Evolutionary conservation across 805 yeast genomes (phyloP), one percentile per base, ranked within the genome.

Genomic region (Saturnispora dispora): DNA sequence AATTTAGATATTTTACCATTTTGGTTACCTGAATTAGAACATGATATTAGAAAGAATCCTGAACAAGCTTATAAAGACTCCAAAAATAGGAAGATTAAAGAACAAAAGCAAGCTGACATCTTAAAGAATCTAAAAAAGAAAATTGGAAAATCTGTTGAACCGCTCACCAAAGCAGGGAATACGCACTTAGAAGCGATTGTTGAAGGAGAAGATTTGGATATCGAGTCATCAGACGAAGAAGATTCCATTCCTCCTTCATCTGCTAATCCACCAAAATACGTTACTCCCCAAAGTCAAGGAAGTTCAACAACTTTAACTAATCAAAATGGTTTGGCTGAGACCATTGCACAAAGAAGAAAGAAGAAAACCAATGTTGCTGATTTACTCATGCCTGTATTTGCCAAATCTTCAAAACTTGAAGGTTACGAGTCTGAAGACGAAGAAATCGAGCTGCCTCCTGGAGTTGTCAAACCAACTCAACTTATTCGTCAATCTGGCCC

Each of bases 11-110:
- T 84, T 56, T 74, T 91, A 55, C 99, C 99, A 51, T 86, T 89
- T 66, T 91, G 99, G 99, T 75, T 88, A 57, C 87, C 95, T 53
- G 97, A 91, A 55, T 72, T 93, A 60, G 97, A 88, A 59, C 73
- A 70, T 51, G 91, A 85, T 65, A 83, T 83, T 53, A 77, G 88
- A 58, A 77, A 77, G 57, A 84, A 85, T 61, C 95, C 95, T n/a
- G 78, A 79, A 57, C 85, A 83, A 60, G 89, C 89, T 0, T 81
- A 79, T 60, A 83, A 81, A 58, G 87, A 83, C 60, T 81, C 83
- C 45, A 72, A 76, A 56, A 71, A 72, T 56, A 81, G 77, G 56
- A 67, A 73, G 54, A 68, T 76, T 50, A 77, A 75, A 54, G 75
- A 77, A 55, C 65, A 66, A 46, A 69, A 69, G 52, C 75, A 74